Evolutionary conservation across 2,329 filamentous ascomycete species (phyloP).

Genomic region (Camptophora hylomeconis): DNA sequence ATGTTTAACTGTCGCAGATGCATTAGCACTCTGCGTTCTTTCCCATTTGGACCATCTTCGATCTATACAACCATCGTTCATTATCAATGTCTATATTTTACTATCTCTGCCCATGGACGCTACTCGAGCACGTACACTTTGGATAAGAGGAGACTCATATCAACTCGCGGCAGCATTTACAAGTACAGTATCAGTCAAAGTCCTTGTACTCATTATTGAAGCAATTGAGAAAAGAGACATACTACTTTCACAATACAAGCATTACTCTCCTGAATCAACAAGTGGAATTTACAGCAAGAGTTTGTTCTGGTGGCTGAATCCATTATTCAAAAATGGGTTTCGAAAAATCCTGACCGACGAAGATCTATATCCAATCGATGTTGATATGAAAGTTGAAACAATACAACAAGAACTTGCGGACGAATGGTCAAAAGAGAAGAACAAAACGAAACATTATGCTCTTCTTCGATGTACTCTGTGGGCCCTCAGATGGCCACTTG

Average conservation of each 20-base stretch:
- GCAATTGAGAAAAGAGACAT: slow-evolving; percentile 31
- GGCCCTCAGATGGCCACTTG: no score
- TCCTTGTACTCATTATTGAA: slow-evolving; percentile 33
- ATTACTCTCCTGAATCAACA: slow-evolving; percentile 38
- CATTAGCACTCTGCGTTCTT: slow-evolving; percentile 13
- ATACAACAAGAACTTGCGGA: no score
- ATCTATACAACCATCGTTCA: slow-evolving; percentile 20
- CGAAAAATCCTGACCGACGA: slow-evolving; percentile 29
- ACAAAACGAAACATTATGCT: no score
- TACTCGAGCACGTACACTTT: slow-evolving; percentile 27
- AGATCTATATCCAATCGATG: no score
- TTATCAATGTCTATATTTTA: slow-evolving; percentile 27
- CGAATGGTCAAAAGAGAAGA: no score
- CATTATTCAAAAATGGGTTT: slow-evolving; percentile 38
- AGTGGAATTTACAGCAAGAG: slow-evolving; percentile 36
- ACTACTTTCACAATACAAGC: slow-evolving; percentile 25
- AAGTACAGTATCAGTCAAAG: slow-evolving; percentile 27
- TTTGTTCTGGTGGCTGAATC: slow-evolving; percentile 43
- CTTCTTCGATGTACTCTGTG: no score
- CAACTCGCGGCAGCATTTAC: slow-evolving; percentile 1
- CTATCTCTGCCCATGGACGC: slow-evolving; percentile 30
- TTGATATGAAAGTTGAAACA: no score
- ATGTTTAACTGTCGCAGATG: slow-evolving; percentile 13
- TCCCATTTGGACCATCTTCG: slow-evolving; percentile 20
- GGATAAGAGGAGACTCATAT: no score